Evolutionary conservation across 2,329 filamentous ascomycete species (phyloP).

Genomic region (Cladosporium sp.): DNA sequence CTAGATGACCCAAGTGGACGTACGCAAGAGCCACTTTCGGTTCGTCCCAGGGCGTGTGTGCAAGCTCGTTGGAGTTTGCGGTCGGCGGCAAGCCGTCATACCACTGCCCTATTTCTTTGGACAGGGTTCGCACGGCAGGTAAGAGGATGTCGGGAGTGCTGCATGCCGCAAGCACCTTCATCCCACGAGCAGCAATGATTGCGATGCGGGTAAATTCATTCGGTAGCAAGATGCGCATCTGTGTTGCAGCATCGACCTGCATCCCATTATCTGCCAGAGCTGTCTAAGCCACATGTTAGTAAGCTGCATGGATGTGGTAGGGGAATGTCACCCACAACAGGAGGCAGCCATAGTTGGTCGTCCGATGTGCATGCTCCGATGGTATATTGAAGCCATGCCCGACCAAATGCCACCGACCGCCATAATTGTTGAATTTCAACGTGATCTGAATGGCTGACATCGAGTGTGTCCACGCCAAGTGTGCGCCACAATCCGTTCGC

Average conservation of each 20-base stretch:
- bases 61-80: background rate
- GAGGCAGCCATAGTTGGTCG: constrained; percentile 3
- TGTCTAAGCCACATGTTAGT: background rate
- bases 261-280: background rate
- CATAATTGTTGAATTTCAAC: background rate
- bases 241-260: background rate
- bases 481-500: background rate
- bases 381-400: constrained; percentile 7
- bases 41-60: background rate
- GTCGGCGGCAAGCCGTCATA: background rate
- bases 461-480: background rate
- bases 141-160: background rate
- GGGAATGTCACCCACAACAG: background rate
- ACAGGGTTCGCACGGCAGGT: background rate
- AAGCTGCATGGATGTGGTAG: background rate
- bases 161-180: background rate
- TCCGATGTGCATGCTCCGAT: constrained; percentile 5
- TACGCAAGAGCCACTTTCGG: background rate
- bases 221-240: background rate
- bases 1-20: constrained; percentile 2
- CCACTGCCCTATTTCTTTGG: background rate
- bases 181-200: background rate
- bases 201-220: background rate
- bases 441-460: background rate
- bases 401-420: constrained; percentile 4